phyloP scores from a whole-genome alignment of 2,329 filamentous ascomycete genomes.

The Karstenula rhodostoma region DNA sequence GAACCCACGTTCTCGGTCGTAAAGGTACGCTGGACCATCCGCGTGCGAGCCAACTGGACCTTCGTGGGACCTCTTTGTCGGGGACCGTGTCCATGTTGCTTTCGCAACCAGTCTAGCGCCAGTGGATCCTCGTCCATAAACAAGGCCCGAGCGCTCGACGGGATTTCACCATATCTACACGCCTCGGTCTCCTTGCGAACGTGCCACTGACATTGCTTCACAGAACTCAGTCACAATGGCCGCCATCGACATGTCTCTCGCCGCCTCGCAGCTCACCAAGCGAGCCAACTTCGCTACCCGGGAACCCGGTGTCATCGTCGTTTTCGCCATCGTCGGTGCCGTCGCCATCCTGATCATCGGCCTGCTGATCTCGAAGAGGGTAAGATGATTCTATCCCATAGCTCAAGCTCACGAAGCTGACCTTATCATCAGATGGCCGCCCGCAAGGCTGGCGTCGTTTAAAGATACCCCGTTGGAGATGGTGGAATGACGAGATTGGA shows the following conservation, averaged over 20 bases:
- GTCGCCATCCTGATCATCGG: slow-evolving; percentile 60
- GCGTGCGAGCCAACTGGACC: slow-evolving; percentile 28
- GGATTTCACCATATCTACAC: slow-evolving; percentile 1
- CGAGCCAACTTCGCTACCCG: slow-evolving; percentile 65
- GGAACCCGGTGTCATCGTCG: slow-evolving; percentile 68
- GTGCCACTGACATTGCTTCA: slow-evolving; percentile 19
- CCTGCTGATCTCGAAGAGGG: slow-evolving; percentile 60
- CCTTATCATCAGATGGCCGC: slow-evolving; percentile 10
- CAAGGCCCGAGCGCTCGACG: slow-evolving; percentile 21
- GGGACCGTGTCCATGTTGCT: slow-evolving; percentile 21
- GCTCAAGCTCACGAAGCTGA: not conserved
- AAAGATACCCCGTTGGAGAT: slow-evolving; percentile 21
- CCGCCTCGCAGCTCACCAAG: slow-evolving; percentile 57
- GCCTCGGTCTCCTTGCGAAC: slow-evolving; percentile 5
- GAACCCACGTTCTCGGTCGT: slow-evolving; percentile 31
- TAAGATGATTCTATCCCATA: slow-evolving; percentile 28
- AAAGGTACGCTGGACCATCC: slow-evolving; percentile 43
- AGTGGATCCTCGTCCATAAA: slow-evolving; percentile 24
- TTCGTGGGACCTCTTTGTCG: not conserved
- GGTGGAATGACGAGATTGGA: slow-evolving; percentile 6
- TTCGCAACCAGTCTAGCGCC: slow-evolving; percentile 25
- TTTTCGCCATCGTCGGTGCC: slow-evolving; percentile 68
- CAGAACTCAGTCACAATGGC: slow-evolving; percentile 46
- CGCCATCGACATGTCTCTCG: slow-evolving; percentile 47
- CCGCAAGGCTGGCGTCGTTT: slow-evolving; percentile 15